phyloP scores from a whole-genome alignment of 2,329 filamentous ascomycete species.

The Cercospora sojina region DNA sequence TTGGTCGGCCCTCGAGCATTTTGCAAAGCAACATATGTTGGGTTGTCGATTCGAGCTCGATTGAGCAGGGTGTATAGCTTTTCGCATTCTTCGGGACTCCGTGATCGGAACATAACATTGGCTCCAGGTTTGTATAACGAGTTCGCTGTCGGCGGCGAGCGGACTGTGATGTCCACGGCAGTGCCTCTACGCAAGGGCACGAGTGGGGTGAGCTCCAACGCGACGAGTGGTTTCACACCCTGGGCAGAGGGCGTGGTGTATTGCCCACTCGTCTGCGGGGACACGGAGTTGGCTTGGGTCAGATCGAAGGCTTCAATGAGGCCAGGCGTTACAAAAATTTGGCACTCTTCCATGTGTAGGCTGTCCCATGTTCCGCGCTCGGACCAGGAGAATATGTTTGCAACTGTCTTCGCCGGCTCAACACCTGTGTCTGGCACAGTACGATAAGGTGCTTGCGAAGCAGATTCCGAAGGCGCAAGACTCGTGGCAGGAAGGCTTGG shows the following conservation, averaged over 20 bases:
- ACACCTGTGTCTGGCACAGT: slow-evolving; percentile 48
- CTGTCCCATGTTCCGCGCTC: slow-evolving; percentile 62
- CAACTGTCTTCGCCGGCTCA: slow-evolving; percentile 57
- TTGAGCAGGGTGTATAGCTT: slow-evolving; percentile 84
- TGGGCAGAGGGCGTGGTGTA: slow-evolving; percentile 41
- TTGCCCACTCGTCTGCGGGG: slow-evolving; percentile 41
- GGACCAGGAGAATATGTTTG: slow-evolving; percentile 64
- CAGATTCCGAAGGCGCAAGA: slow-evolving; percentile 75
- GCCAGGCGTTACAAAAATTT: slow-evolving; percentile 61
- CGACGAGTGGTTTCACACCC: slow-evolving; percentile 56
- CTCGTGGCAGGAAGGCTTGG: slow-evolving; percentile 23
- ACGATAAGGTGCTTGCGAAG: slow-evolving; percentile 70
- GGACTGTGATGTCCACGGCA: slow-evolving; percentile 88
- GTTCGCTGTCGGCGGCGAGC: slow-evolving; percentile 74
- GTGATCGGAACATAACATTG: slow-evolving; percentile 88
- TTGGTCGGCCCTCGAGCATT: slow-evolving; percentile 63
- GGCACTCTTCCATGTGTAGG: slow-evolving; percentile 62
- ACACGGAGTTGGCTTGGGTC: slow-evolving; percentile 48
- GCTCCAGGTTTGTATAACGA: slow-evolving; percentile 67
- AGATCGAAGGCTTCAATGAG: slow-evolving; percentile 64
- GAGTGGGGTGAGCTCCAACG: slow-evolving; percentile 84
- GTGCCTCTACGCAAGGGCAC: slow-evolving; percentile 89
- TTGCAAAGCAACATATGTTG: slow-evolving; percentile 78
- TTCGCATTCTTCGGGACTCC: slow-evolving; percentile 73
- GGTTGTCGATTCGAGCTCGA: slow-evolving; percentile 84